A percentile compares a stretch with the other conserved stretches of the same genome.
phyloP scores from a whole-genome alignment of 257 asterid species.

The Jacaranda copaia region DNA sequence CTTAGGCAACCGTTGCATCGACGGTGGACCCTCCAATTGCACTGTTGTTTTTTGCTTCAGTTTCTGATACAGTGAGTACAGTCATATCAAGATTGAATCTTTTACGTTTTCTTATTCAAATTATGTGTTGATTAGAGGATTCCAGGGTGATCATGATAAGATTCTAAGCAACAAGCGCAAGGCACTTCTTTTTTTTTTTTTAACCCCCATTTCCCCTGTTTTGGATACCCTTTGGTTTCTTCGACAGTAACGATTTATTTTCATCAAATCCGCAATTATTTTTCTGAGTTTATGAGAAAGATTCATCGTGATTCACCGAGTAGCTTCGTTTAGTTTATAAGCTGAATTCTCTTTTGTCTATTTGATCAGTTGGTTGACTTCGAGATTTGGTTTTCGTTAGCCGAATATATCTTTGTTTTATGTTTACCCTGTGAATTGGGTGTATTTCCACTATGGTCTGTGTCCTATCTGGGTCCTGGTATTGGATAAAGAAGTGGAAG shows the following conservation, averaged over 20 bases:
- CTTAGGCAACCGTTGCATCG: background rate
- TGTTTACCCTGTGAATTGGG: background rate
- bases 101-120: too few species aligned
- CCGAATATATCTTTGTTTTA: background rate
- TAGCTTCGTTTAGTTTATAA: too few species aligned
- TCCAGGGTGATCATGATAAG: background rate
- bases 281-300: conserved; percentile 18
- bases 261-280: background rate
- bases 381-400: background rate
- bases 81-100: background rate
- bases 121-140: background rate
- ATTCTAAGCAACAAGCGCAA: background rate
- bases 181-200: background rate
- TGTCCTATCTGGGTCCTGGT: too few species aligned
- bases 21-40: background rate
- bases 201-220: background rate
- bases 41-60: background rate
- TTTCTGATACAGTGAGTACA: background rate
- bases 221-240: background rate
- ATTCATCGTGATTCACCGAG: background rate
- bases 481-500: too few species aligned
- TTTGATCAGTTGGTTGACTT: too few species aligned
- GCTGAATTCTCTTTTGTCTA: too few species aligned
- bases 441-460: background rate
- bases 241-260: background rate